These are phyloP conservation scores for Geranium rotundifolium DNA, from an alignment of 345 rosid species.

Conservation along the genomic window DNA sequence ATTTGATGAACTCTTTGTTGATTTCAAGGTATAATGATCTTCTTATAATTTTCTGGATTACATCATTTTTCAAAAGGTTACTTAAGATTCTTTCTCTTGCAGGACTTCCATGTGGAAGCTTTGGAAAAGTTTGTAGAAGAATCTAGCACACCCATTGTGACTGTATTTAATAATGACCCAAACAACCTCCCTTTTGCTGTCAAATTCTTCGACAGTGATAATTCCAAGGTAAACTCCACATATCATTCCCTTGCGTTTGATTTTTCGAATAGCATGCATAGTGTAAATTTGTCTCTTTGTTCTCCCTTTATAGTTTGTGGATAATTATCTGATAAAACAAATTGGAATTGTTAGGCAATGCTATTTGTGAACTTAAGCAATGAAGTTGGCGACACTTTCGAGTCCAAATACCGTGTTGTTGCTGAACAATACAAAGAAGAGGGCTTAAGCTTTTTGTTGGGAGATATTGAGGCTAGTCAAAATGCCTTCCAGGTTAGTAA, in stretches of 20 bases:
- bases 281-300: not conserved
- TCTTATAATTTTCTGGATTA: not conserved
- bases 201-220: slow-evolving; percentile 62
- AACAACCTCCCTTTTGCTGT: slow-evolving; percentile 61
- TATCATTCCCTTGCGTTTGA: not conserved
- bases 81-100: slow-evolving; percentile 13
- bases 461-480: slow-evolving; percentile 80
- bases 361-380: slow-evolving; percentile 59
- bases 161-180: slow-evolving; percentile 62
- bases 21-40: slow-evolving; percentile 46
- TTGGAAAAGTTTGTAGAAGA: slow-evolving; percentile 72
- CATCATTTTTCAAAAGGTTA: not conserved
- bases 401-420: slow-evolving; percentile 55
- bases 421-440: slow-evolving; percentile 66
- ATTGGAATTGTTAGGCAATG: slow-evolving; percentile 52
- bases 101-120: slow-evolving; percentile 69
- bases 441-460: slow-evolving; percentile 63
- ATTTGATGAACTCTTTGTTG: slow-evolving; percentile 80
- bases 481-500: slow-evolving; percentile 71
- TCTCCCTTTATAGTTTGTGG: not conserved
- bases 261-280: not conserved
- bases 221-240: slow-evolving; percentile 47
- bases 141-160: slow-evolving; percentile 61
- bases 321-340: slow-evolving; percentile 1
- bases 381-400: slow-evolving; percentile 46